Percentiles rank a stretch among this genome's conserved stretches.
phyloP scores from a whole-genome alignment of 2,329 filamentous ascomycete species.

The Colletotrichum eremochloae region DNA sequence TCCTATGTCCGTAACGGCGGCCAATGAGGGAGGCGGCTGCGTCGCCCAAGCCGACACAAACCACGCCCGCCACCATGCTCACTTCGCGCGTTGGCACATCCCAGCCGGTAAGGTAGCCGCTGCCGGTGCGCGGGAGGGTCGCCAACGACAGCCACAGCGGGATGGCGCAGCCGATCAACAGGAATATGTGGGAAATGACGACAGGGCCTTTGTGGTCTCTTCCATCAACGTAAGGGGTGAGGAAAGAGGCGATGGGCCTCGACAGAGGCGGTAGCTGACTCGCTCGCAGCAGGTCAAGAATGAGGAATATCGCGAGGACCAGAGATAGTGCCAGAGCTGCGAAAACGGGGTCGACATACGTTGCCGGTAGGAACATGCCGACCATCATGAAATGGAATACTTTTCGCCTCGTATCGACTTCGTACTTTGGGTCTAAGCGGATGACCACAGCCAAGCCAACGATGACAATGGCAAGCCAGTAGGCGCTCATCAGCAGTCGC shows the following conservation, averaged over 20 bases:
- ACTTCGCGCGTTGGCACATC: conserved; percentile 80
- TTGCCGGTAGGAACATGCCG: conserved; percentile 89
- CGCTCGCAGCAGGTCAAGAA: conserved; percentile 90
- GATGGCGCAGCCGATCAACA: conserved; percentile 94
- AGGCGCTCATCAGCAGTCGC: conserved; percentile 80
- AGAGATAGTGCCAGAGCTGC: conserved; percentile 83
- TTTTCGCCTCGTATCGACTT: conserved; percentile 96
- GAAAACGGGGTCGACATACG: conserved; percentile 88
- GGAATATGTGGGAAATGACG: conserved; percentile 95
- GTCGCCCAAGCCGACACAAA: conserved; percentile 96
- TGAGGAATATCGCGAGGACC: conserved; percentile 85
- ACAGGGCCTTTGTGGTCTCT: conserved; percentile 93
- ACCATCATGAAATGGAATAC: conserved; percentile 99
- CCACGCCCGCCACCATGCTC: conserved; percentile 91
- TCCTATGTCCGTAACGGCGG: conserved; percentile 84
- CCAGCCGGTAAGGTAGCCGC: conserved; percentile 77
- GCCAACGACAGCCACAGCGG: conserved; percentile 92
- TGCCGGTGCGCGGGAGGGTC: conserved; percentile 70
- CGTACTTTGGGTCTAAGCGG: conserved; percentile 79
- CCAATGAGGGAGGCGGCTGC: conserved; percentile 93
- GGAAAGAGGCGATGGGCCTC: conserved; percentile 85
- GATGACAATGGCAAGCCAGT: conserved; percentile 79
- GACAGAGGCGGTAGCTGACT: conserved; percentile 92
- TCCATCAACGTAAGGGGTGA: conserved; percentile 95
- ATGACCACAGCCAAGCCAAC: conserved; percentile 82